Evolutionary conservation across 2,329 filamentous ascomycete species (phyloP), one percentile per base, ranked within the genome.

Genomic region (Sporothrix variecibatus): DNA sequence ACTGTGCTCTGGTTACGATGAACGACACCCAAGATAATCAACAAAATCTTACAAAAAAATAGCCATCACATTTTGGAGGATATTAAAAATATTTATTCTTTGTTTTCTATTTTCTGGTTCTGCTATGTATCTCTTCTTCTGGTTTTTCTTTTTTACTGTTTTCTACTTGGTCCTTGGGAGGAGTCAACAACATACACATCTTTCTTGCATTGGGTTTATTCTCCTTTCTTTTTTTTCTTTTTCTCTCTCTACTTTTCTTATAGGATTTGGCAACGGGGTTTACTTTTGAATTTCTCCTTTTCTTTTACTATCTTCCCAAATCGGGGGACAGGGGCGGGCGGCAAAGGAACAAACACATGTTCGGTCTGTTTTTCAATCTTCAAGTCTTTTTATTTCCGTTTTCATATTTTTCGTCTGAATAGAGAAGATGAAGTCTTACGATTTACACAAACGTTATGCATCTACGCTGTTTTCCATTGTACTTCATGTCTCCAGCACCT

Each of bases 221-320:
- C n/a, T 67, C 62, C 40, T 34, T 65, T 23, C n/a, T 12, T n/a
- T 23, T 64, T 28, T 28, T 67, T 28, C 23, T 15, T 76, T 75
- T 68, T 74, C 71, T 75, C 72, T 74, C 74, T 74, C 72, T 75
- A 46, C 75, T 77, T 67, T 73, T 72, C 76, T 74, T 73, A 75
- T 71, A 75, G 56, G 58, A 26, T 34, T 64, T 72, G 43, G 43
- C 26, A 70, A 23, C 67, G 28, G 43, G 49, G 75, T 62, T 64
- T 73, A 72, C 75, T 73, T 73, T n/a, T 11, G 67, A 51, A 68
- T 76, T 74, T 69, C 65, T 76, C 72, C 1, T 38, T 53, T 62
- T 40, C 71, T 43, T 67, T 71, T 34, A 20, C 38, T 3, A 46
- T 67, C 40, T 67, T 23, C 5, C 38, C 23, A 67, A 28, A 15